phyloP scores from a whole-genome alignment of 306 rosid species.

The Senna siamea region DNA sequence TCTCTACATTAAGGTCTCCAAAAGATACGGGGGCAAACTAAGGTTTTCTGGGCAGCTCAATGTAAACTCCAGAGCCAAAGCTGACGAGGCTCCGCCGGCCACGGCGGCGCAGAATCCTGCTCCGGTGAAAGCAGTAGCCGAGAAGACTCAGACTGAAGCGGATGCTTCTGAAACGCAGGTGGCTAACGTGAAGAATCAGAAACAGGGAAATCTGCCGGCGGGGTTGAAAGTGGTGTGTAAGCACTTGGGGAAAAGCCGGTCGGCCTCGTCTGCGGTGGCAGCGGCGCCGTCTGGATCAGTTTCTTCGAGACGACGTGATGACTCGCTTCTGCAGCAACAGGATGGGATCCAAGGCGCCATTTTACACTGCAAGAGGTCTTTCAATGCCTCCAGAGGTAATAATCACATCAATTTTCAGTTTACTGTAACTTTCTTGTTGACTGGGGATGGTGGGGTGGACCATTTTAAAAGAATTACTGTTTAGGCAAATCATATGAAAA shows the following conservation, averaged over 20 bases:
- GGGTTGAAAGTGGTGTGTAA: slow-evolving; percentile 83
- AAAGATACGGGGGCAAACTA: slow-evolving; percentile 69
- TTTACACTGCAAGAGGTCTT: slow-evolving; percentile 93
- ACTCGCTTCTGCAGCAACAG: slow-evolving; percentile 90
- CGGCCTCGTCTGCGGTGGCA: slow-evolving; percentile 86
- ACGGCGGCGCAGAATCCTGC: slow-evolving; percentile 10
- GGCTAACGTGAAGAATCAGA: slow-evolving; percentile 42
- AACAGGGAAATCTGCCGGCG: slow-evolving; percentile 64
- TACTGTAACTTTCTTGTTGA: neutral
- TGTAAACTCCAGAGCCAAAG: slow-evolving; percentile 32
- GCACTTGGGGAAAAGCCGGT: slow-evolving; percentile 94
- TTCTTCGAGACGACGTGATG: slow-evolving; percentile 71
- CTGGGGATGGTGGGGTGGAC: neutral
- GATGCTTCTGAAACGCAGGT: slow-evolving; percentile 38
- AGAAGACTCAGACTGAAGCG: slow-evolving; percentile 40
- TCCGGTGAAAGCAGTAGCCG: slow-evolving; percentile 29
- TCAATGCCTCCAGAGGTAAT: slow-evolving; percentile 79
- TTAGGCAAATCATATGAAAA: neutral
- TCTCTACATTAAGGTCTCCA: slow-evolving; percentile 77
- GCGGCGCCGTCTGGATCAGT: slow-evolving; percentile 58
- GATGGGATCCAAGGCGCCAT: slow-evolving; percentile 98
- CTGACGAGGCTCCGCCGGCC: neutral
- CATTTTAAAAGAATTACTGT: neutral
- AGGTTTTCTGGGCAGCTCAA: slow-evolving; percentile 61
- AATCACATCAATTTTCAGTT: neutral